Conservation (phyloP, 1,284 basidiomycete species). For the Gymnopus androsaceus region DNA sequence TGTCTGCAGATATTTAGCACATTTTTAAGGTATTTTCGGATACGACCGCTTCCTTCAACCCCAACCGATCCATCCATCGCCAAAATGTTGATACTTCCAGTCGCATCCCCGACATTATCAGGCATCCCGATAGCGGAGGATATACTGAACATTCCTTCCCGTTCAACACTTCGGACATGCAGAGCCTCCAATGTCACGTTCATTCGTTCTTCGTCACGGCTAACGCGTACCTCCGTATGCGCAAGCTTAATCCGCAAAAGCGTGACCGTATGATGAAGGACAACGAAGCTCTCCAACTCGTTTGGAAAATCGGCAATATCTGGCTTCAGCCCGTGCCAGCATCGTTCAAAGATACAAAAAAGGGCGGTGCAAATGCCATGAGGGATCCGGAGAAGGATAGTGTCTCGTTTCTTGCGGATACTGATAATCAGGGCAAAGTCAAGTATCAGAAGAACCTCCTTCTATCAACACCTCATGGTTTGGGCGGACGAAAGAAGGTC, state of each 20-base stretch:
- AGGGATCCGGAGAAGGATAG: conserved; percentile 1
- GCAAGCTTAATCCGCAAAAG: neutral
- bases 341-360: conserved; percentile 10
- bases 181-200: conserved; percentile 4
- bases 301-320: conserved; percentile 1
- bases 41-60: conserved; percentile 7
- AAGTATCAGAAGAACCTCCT: neutral
- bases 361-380: conserved; percentile 1
- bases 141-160: conserved; percentile 10
- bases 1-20: neutral
- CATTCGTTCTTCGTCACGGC: conserved; percentile 12
- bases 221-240: conserved; percentile 4
- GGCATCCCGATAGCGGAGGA: neutral
- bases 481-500: neutral
- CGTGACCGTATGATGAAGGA: neutral
- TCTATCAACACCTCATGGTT: neutral
- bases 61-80: conserved; percentile 12
- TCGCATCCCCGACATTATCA: neutral
- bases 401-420: neutral
- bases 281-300: neutral
- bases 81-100: conserved; percentile 1
- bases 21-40: conserved; percentile 1
- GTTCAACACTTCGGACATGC: conserved; percentile 8
- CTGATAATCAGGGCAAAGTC: neutral
- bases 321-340: neutral